Percentiles rank a stretch among this genome's conserved stretches.
phyloP scores from a whole-genome alignment of 331 rosid genomes.

The Spiraea crenata region DNA sequence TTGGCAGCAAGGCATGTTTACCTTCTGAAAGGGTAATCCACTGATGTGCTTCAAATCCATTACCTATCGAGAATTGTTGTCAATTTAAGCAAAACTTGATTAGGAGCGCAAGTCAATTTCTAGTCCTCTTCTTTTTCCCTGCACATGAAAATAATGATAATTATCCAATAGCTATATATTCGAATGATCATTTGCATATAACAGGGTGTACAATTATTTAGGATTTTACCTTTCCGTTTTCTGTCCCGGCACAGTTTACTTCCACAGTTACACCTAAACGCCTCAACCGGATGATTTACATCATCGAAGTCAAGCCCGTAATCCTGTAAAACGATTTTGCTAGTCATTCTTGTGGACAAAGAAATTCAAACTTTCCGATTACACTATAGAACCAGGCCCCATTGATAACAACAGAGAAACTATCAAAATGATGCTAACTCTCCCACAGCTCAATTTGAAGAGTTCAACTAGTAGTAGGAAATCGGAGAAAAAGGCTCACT shows the following conservation, averaged over 20 bases:
- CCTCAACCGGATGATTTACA: constrained; percentile 70
- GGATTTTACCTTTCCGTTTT: not conserved
- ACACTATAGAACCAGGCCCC: not conserved
- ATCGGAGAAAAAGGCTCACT: constrained; percentile 20
- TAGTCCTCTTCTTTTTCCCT: not conserved
- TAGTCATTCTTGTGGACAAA: constrained; percentile 2
- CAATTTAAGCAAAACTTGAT: not conserved
- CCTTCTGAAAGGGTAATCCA: not conserved
- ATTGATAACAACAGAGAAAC: not conserved
- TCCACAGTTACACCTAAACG: constrained; percentile 72
- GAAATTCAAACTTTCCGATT: not conserved
- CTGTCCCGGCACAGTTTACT: constrained; percentile 60
- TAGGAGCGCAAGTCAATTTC: not conserved
- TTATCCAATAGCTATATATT: not conserved
- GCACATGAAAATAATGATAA: constrained; percentile 1
- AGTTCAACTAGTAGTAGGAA: not conserved
- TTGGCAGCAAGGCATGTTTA: not conserved
- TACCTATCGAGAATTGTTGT: not conserved
- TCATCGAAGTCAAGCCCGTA: constrained; percentile 84
- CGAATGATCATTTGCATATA: too few species aligned
- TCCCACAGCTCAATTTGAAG: not conserved
- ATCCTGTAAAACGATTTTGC: constrained; percentile 52
- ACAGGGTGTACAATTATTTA: too few species aligned
- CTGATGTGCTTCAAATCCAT: not conserved
- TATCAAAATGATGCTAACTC: not conserved